Conservation (phyloP, 1,284 basidiomycete genomes). For the Cryptococcus floricola region DNA sequence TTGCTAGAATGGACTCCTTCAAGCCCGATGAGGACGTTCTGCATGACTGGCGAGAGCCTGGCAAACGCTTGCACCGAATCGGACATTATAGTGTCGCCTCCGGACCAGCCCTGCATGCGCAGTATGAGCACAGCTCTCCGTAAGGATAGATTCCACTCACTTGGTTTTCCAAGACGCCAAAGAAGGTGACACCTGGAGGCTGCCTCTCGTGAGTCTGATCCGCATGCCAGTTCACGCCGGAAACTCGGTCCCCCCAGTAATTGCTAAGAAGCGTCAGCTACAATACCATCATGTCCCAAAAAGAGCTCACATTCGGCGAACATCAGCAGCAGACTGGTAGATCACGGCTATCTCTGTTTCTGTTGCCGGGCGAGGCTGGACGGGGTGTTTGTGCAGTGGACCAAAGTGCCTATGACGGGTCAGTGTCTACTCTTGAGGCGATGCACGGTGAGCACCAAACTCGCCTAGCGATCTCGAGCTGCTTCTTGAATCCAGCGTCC, state of each 20-base stretch:
- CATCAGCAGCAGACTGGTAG: slow-evolving; percentile 10
- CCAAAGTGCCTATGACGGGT: slow-evolving; percentile 8
- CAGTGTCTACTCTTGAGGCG: neutral
- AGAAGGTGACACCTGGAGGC: slow-evolving; percentile 12
- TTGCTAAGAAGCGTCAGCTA: neutral
- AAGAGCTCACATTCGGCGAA: slow-evolving; percentile 1
- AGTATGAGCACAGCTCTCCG: neutral
- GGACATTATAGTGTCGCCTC: slow-evolving; percentile 12
- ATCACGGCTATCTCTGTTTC: slow-evolving; percentile 9
- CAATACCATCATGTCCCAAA: neutral
- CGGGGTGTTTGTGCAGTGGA: slow-evolving; percentile 9
- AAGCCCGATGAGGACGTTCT: slow-evolving; percentile 5
- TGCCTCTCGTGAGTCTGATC: slow-evolving; percentile 12
- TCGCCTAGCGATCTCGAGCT: slow-evolving; percentile 13
- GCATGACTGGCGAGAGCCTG: slow-evolving; percentile 5
- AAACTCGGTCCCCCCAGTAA: slow-evolving; percentile 8
- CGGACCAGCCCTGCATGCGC: slow-evolving; percentile 6
- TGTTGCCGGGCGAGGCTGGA: slow-evolving; percentile 4
- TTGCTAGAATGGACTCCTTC: slow-evolving; percentile 4
- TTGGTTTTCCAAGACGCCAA: slow-evolving; percentile 10
- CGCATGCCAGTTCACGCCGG: slow-evolving; percentile 9
- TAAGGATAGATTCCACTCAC: neutral
- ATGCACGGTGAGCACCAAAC: neutral
- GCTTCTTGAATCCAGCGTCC: slow-evolving; percentile 12
- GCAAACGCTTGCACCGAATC: slow-evolving; percentile 5